Evolutionary conservation across 352 stramenopile genomes (phyloP).

Genomic region (Pythium sp.): DNA sequence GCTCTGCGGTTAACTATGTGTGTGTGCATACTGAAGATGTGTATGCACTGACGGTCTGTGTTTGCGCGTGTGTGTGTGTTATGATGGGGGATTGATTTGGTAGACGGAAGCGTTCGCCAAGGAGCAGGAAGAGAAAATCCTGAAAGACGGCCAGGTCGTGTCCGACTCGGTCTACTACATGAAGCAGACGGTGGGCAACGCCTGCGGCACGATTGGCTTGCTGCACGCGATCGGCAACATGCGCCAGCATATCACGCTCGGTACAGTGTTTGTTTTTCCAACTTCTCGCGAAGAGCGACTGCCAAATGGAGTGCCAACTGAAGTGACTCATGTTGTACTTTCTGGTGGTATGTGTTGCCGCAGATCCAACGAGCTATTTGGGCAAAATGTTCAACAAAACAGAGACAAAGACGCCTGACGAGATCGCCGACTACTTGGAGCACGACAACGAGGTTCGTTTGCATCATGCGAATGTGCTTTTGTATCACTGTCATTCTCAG

Average conservation of each 20-base stretch:
- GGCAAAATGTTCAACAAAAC: conserved; percentile 84
- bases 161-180: conserved; percentile 86
- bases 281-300: background rate
- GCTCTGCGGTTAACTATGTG: background rate
- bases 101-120: conserved; percentile 78
- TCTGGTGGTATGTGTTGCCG: background rate
- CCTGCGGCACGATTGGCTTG: conserved; percentile 95
- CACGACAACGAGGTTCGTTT: conserved; percentile 78
- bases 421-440: conserved; percentile 89
- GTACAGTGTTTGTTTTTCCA: conserved; percentile 27
- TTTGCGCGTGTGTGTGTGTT: background rate
- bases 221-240: conserved; percentile 94
- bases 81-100: background rate
- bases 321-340: background rate
- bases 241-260: conserved; percentile 59
- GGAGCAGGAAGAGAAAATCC: conserved; percentile 68
- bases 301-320: background rate
- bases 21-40: conserved; percentile 6
- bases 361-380: conserved; percentile 68
- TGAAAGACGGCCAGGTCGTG: conserved; percentile 67
- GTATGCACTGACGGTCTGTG: background rate
- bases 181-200: conserved; percentile 97
- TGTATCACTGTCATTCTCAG: background rate
- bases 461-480: background rate
- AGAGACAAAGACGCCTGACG: conserved; percentile 63